These are phyloP conservation scores for Cercospora zeina DNA, from an alignment of 2,329 filamentous ascomycete species.

Conservation along the genomic window DNA sequence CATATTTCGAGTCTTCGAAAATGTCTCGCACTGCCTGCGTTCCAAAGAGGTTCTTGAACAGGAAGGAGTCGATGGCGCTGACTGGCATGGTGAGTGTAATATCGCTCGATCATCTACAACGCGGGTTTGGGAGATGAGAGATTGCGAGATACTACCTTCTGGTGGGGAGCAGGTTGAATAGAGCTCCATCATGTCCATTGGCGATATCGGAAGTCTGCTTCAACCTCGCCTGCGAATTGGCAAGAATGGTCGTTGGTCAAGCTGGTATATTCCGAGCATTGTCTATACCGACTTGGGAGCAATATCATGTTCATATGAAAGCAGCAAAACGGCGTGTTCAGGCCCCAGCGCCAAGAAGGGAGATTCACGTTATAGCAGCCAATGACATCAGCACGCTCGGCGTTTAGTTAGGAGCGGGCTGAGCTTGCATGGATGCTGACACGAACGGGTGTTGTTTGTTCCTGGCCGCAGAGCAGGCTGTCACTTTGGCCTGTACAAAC, in stretches of 20 bases:
- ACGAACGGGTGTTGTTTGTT: constrained; percentile 4
- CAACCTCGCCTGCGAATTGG: not conserved
- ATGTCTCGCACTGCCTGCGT: constrained; percentile 25
- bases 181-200: not conserved
- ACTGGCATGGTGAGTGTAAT: constrained; percentile 26
- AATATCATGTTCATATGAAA: not conserved
- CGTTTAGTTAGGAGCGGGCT: not conserved
- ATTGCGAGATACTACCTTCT: too few species aligned
- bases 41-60: constrained; percentile 33
- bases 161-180: not conserved
- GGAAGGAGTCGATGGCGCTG: constrained; percentile 32
- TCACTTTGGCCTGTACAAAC: not conserved
- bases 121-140: too few species aligned
- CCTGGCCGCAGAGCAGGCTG: constrained; percentile 8
- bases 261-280: not conserved
- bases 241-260: not conserved
- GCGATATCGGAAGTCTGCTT: not conserved
- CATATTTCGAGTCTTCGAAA: constrained; percentile 29
- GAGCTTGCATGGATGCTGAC: not conserved
- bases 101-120: not conserved
- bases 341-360: not conserved
- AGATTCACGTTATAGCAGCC: constrained; percentile 5
- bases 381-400: constrained; percentile 7
- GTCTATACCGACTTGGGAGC: not conserved
- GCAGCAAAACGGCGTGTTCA: not conserved